Conservation (phyloP, 2,329 filamentous ascomycete genomes). For the Fusarium drepaniforme region DNA sequence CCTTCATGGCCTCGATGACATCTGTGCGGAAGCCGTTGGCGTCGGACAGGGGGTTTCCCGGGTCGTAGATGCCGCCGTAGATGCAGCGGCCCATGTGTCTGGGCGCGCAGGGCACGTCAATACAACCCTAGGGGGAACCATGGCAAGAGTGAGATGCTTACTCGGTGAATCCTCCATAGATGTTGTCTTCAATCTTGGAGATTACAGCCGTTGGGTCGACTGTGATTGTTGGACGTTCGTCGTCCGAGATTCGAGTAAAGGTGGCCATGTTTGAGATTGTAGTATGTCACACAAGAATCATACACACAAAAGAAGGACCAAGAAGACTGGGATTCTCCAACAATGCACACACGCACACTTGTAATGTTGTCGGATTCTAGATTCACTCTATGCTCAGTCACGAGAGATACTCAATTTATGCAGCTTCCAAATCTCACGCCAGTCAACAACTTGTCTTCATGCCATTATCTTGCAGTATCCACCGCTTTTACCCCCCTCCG, state of each 20-base stretch:
- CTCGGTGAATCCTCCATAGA: conserved; percentile 89
- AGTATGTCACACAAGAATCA: neutral
- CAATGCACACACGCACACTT: neutral
- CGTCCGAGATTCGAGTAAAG: conserved; percentile 75
- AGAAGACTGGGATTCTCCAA: neutral
- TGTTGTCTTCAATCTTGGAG: conserved; percentile 82
- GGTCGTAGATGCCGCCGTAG: conserved; percentile 88
- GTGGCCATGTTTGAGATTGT: conserved; percentile 70
- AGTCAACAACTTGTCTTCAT: neutral
- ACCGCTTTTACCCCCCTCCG: neutral
- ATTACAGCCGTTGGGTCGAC: conserved; percentile 74
- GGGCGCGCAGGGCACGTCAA: conserved; percentile 13
- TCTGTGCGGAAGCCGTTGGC: conserved; percentile 82
- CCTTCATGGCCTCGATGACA: conserved; percentile 79
- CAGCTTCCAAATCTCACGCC: neutral
- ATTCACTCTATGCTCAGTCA: neutral
- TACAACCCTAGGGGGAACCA: conserved; percentile 14
- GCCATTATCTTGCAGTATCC: neutral
- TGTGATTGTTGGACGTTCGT: conserved; percentile 72
- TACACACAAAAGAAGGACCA: neutral
- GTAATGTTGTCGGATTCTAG: neutral
- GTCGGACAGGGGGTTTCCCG: conserved; percentile 78
- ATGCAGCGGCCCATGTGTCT: conserved; percentile 93
- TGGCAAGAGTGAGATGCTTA: conserved; percentile 62
- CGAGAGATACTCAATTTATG: conserved; percentile 6